These are phyloP conservation scores for Xylaria sp. DNA, from an alignment of 2,329 filamentous ascomycete genomes.

Conservation along the genomic window DNA sequence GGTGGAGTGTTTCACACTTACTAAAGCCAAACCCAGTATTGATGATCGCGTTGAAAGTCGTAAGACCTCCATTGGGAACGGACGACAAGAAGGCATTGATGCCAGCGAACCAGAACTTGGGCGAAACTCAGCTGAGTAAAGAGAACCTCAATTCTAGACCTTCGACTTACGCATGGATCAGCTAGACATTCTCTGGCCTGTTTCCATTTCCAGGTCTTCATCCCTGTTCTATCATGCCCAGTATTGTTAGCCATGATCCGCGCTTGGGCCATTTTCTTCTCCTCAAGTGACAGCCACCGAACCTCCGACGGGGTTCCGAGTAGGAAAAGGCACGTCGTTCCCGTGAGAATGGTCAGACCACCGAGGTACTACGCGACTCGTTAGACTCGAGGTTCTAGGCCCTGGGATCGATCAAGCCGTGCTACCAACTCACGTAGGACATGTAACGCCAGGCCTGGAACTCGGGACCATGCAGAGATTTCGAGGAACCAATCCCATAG, in stretches of 20 bases:
- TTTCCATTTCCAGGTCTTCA: constrained; percentile 47
- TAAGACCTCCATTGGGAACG: constrained; percentile 46
- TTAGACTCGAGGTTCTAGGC: not conserved
- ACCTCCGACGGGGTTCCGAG: constrained; percentile 48
- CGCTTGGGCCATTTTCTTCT: constrained; percentile 46
- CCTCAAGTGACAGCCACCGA: constrained; percentile 43
- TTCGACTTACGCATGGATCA: constrained; percentile 40
- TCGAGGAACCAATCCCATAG: constrained; percentile 45
- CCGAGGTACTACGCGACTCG: constrained; percentile 43
- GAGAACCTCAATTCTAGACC: not conserved
- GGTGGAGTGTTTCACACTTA: constrained; percentile 23
- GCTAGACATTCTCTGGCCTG: constrained; percentile 44
- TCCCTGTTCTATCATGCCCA: constrained; percentile 45
- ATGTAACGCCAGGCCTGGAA: constrained; percentile 48
- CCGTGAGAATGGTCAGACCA: constrained; percentile 42
- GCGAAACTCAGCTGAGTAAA: not conserved
- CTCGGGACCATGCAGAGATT: constrained; percentile 35
- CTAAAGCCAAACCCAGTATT: constrained; percentile 46
- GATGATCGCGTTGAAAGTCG: constrained; percentile 44
- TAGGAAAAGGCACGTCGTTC: constrained; percentile 42
- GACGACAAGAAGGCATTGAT: constrained; percentile 45
- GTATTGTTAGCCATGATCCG: constrained; percentile 46
- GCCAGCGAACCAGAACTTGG: constrained; percentile 46
- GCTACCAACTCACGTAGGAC: constrained; percentile 40
- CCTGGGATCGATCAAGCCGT: not conserved